Evolutionary conservation across 495 filamentous ascomycete species (phyloP), one percentile per base, ranked within the genome.

Genomic region (Aspergillus egyptiacus): DNA sequence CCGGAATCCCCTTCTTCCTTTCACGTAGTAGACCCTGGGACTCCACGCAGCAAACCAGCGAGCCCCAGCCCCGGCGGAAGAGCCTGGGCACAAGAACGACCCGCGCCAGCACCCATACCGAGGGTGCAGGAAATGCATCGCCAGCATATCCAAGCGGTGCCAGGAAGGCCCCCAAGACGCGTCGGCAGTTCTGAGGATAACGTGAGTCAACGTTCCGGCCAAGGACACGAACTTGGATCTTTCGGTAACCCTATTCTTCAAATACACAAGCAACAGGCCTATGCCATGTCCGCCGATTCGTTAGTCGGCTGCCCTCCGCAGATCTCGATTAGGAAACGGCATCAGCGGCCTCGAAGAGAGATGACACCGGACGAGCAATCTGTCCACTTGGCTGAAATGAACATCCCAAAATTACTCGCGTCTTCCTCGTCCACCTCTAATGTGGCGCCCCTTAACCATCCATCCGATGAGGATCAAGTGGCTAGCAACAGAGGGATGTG

Each of bases 321-420:
- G 15, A 42, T 70, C 13, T 46, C 58, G 11, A 52, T 70, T 15
- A 31, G 53, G 32, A 70, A 64, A 41, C 65, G 43, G 39, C 51
- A 63, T 51, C 60, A 57, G 8, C 55, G 15, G 13, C 50, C 27
- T 54, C 51, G 36, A 41, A 39, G 6, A 45, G 44, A 35, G 30
- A 45, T 32, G 17, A 46, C n/a, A 24, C 20, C 48, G 2, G 67
- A 64, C 19, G 28, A 39, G 22, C 48, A 47, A 22, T 57, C 63
- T 11, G 42, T 68, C 23, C 61, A 70, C 46, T 54, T 71, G 22
- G 60, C 45, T 8, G 64, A 68, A 10, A 50, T 72, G 46, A 58
- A 62, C 11, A 70, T 71, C 22, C 59, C 68, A 3, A 54, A 57
- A 32, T 44, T 55, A 38, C 55, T 70, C 9, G 64, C 58, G 2